Evolutionary conservation across 495 filamentous ascomycete genomes (phyloP), one percentile per base, ranked within the genome.

Genomic region (Aspergillus hancockii): DNA sequence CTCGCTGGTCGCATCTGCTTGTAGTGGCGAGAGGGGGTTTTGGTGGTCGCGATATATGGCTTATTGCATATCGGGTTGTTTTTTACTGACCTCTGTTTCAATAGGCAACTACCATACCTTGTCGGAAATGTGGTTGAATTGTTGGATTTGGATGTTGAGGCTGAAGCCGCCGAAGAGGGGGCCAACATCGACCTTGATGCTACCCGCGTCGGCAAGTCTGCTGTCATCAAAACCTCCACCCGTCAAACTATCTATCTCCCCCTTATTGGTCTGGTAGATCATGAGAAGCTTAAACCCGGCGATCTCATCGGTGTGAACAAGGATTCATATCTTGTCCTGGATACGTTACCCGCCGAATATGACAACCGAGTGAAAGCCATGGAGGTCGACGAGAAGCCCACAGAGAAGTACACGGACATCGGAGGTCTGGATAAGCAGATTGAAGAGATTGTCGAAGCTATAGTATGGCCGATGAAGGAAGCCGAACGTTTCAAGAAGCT

Each of bases 391-490:
- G 94, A 99, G 84, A 99, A 99, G 83, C 94, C 94, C 19, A 97
- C 92, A 36, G 94, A 99, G 79, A 97, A 98, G 80, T 99, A 99
- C 79, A 91, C 85, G 61, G 94, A 99, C 81, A 95, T 99, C 21
- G 94, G 94, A 72, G 94, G 94, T 34, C 78, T 99, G 67, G 92
- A 96, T 76, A 99, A 99, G 78, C 94, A 99, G 80, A 99, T 99
- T 70, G 95, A 96, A 71, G 94, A 99, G 78, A 87, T 99, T 41
- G 91, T 99, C n/a, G 94, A 99, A 75, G 94, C 94, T 57, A 93
- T 99, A 28, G 94, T 99, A 50, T 96, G 91, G 95, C 94, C 94
- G 8, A 99, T 99, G 94, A 97, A 98, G 83, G 92, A 98, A 79
- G 92, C 94, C 7, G 95, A 98, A 66, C 83, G 91, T 49, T 99